Evolutionary conservation across 2,329 filamentous ascomycete species (phyloP).

Genomic region (Chrysoporthe cubensis): DNA sequence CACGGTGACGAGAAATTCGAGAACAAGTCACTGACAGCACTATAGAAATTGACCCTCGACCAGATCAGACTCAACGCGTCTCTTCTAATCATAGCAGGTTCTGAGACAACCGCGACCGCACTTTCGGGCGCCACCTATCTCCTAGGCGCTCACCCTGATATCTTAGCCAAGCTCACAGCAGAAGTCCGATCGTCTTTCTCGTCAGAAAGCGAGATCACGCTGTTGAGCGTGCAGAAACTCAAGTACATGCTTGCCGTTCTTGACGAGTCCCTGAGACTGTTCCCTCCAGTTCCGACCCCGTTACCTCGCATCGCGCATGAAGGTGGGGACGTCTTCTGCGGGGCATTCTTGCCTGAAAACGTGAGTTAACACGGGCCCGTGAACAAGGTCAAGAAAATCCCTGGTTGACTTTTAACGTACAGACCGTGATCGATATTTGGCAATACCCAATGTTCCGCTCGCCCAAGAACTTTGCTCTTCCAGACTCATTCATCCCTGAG

Average conservation of each 20-base stretch:
- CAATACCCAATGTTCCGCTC: conserved; percentile 47
- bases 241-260: conserved; percentile 39
- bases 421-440: conserved; percentile 48
- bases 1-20: background rate
- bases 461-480: conserved; percentile 45
- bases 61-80: conserved; percentile 31
- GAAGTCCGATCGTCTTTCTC: conserved; percentile 47
- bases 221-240: conserved; percentile 32
- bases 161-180: conserved; percentile 40
- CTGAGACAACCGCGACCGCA: conserved; percentile 54
- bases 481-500: conserved; percentile 51
- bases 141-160: conserved; percentile 43
- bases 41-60: conserved; percentile 18
- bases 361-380: conserved; percentile 34
- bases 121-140: conserved; percentile 44
- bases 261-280: conserved; percentile 38
- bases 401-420: background rate
- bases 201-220: conserved; percentile 36
- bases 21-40: background rate
- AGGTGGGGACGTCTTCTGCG: conserved; percentile 39
- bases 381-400: background rate
- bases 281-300: conserved; percentile 33
- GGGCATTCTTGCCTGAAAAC: conserved; percentile 35
- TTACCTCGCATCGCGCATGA: conserved; percentile 31
- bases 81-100: conserved; percentile 47